Evolutionary conservation across 345 rosid genomes (phyloP).

Genomic region (Tarenaya hassleriana): DNA sequence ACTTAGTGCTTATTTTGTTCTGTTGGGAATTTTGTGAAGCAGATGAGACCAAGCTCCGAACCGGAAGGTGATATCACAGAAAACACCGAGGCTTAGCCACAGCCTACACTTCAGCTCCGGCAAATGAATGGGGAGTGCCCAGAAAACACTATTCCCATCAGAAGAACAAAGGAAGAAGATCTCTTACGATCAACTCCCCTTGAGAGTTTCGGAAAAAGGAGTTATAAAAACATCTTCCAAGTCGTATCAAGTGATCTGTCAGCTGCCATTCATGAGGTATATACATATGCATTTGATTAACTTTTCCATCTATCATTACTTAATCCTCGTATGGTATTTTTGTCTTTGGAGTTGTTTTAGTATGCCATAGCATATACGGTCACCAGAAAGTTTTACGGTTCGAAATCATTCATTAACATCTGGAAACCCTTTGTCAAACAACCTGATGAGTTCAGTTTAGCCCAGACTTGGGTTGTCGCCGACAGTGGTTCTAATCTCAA

Average conservation of each 20-base stretch:
- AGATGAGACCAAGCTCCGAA: no score
- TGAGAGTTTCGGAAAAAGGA: constrained; percentile 49
- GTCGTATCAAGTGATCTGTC: constrained; percentile 6
- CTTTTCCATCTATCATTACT: no score
- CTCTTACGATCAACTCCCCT: constrained; percentile 54
- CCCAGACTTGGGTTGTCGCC: constrained; percentile 51
- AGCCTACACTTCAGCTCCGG: no score
- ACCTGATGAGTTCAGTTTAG: constrained; percentile 44
- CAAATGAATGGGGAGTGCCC: no score
- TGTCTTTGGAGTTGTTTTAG: constrained; percentile 11
- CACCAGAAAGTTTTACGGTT: constrained; percentile 40
- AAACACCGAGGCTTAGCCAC: no score
- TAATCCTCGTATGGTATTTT: no score
- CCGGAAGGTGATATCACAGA: constrained; percentile 8
- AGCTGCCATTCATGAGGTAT: constrained; percentile 10
- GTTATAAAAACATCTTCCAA: constrained; percentile 30
- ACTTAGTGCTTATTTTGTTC: no score
- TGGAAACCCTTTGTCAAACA: constrained; percentile 49
- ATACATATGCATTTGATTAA: background rate
- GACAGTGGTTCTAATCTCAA: constrained; percentile 40
- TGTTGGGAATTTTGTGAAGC: background rate
- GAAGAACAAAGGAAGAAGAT: constrained; percentile 56
- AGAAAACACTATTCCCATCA: no score
- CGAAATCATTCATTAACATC: constrained; percentile 38
- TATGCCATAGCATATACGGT: constrained; percentile 39